phyloP scores from a whole-genome alignment of 495 filamentous ascomycete species.

The Bacidia rubella region DNA sequence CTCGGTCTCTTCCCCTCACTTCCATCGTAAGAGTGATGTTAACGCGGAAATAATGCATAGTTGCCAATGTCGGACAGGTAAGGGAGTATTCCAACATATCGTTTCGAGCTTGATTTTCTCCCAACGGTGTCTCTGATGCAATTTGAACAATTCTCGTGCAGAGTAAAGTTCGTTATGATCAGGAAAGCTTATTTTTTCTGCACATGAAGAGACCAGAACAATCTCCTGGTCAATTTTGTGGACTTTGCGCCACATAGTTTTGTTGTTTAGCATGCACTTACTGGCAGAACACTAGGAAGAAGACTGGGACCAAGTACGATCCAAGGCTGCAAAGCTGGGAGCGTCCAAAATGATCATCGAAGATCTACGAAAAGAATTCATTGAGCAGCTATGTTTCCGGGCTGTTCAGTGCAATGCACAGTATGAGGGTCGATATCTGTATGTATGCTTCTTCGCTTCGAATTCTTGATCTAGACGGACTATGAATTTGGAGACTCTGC shows the following conservation, averaged over 20 bases:
- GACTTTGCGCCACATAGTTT: neutral
- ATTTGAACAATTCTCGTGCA: too few species aligned
- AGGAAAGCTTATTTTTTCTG: neutral
- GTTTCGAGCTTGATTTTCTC: too few species aligned
- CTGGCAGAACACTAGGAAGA: conserved; percentile 20
- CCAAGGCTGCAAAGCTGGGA: conserved; percentile 20
- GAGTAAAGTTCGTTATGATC: too few species aligned
- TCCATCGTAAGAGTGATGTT: too few species aligned
- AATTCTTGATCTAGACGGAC: too few species aligned
- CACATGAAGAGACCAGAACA: neutral
- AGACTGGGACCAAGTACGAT: conserved; percentile 16
- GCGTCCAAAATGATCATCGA: conserved; percentile 17
- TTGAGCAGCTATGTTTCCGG: conserved; percentile 70
- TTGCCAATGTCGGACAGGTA: too few species aligned
- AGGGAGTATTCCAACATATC: too few species aligned
- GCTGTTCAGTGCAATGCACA: conserved; percentile 68
- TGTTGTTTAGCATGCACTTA: conserved; percentile 15
- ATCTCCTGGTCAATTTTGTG: neutral
- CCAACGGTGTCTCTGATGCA: too few species aligned
- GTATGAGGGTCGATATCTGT: too few species aligned
- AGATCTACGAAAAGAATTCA: conserved; percentile 17
- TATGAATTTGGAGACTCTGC: too few species aligned
- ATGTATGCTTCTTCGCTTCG: neutral
- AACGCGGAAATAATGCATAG: too few species aligned
- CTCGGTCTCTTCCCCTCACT: too few species aligned